Conservation (phyloP, 768 basidiomycete genomes). For the Hypholoma sublateritium region DNA sequence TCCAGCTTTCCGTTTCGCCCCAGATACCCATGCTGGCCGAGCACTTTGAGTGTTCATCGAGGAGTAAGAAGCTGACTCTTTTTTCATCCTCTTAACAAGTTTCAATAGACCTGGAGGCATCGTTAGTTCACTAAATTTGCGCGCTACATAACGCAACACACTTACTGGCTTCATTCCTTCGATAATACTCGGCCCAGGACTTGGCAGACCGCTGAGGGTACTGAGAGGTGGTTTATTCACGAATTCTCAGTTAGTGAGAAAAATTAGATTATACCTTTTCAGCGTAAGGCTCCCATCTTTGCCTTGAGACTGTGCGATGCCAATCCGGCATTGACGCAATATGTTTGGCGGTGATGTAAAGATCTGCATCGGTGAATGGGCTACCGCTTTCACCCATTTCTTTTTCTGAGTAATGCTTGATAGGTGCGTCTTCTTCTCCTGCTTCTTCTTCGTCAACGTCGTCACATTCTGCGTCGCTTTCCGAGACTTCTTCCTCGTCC, state of each 20-base stretch:
- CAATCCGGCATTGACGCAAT: conserved; percentile 51
- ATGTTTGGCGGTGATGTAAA: conserved; percentile 58
- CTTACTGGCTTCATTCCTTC: conserved; percentile 49
- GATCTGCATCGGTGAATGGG: conserved; percentile 60
- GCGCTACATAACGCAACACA: not conserved
- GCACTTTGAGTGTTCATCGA: conserved; percentile 27
- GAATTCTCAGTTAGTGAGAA: not conserved
- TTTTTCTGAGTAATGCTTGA: conserved; percentile 35
- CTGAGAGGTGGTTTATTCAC: conserved; percentile 31
- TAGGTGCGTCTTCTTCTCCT: conserved; percentile 36
- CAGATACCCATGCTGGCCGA: conserved; percentile 27
- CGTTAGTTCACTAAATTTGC: not conserved
- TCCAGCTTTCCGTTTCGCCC: conserved; percentile 36
- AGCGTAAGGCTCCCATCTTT: conserved; percentile 57
- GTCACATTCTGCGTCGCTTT: conserved; percentile 23
- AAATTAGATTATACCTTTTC: conserved; percentile 38
- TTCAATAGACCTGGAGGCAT: conserved; percentile 29
- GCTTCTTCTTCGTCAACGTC: conserved; percentile 31
- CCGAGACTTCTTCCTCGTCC: conserved; percentile 22
- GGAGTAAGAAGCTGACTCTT: conserved; percentile 17
- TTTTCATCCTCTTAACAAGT: conserved; percentile 39
- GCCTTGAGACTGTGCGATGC: conserved; percentile 35
- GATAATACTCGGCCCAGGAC: conserved; percentile 63
- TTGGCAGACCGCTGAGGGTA: conserved; percentile 53
- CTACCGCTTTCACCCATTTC: conserved; percentile 54